phyloP scores from a whole-genome alignment of 129 eudicot genomes.

The Arctium lappa region DNA sequence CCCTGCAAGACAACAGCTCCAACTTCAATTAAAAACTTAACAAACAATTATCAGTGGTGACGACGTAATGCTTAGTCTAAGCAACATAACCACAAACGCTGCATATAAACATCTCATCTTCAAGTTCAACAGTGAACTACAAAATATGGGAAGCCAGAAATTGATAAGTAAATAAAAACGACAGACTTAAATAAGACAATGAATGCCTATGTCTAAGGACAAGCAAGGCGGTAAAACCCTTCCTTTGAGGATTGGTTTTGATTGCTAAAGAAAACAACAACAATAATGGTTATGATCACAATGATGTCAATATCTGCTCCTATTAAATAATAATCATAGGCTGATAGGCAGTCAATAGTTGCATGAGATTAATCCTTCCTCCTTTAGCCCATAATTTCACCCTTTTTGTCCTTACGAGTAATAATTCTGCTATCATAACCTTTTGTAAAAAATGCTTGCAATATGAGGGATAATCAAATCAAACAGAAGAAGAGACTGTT shows the following conservation, averaged over 20 bases:
- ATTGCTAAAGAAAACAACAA: not conserved
- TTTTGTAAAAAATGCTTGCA: not conserved
- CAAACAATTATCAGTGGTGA: not conserved
- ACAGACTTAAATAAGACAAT: not conserved
- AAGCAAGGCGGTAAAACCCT: not conserved
- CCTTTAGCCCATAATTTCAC: not conserved
- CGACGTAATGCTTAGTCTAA: not conserved
- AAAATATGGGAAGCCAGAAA: not conserved
- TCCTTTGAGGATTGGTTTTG: not conserved
- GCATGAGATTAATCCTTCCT: no score
- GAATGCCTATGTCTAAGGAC: not conserved
- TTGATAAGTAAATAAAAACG: not conserved
- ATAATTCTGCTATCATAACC: not conserved
- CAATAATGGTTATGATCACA: not conserved
- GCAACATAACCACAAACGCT: not conserved
- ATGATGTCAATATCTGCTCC: not conserved
- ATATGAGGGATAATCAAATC: not conserved
- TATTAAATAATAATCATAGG: not conserved
- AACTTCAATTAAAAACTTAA: not conserved
- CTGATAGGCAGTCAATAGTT: not conserved
- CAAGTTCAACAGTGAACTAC: not conserved
- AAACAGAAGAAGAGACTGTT: not conserved
- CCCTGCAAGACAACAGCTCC: constrained; percentile 26
- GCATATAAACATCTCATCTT: not conserved
- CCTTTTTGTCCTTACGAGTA: not conserved